Percentiles rank a stretch among this genome's conserved stretches.
These are phyloP conservation scores for Aureobasidium melanogenum DNA, from an alignment of 2,329 filamentous ascomycete genomes.

Conservation along the genomic window DNA sequence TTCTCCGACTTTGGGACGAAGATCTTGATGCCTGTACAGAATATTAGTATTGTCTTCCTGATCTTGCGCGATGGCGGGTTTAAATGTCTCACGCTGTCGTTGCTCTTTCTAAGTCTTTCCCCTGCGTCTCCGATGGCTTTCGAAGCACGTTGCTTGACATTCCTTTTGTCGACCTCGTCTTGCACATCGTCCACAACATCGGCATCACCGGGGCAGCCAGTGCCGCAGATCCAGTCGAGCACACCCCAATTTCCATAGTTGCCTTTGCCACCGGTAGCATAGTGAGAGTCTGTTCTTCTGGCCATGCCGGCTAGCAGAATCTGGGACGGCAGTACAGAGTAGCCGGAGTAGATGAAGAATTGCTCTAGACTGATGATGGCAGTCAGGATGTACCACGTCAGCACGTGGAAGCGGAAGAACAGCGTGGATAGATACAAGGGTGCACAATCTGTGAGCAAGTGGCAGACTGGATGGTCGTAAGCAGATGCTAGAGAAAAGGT, in stretches of 20 bases:
- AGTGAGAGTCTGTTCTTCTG: slow-evolving; percentile 50
- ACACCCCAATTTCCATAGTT: slow-evolving; percentile 55
- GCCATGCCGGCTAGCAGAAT: slow-evolving; percentile 52
- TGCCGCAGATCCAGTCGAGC: slow-evolving; percentile 54
- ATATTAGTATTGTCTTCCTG: neutral
- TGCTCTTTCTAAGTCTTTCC: slow-evolving; percentile 22
- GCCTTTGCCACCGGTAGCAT: slow-evolving; percentile 38
- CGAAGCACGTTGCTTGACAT: slow-evolving; percentile 35
- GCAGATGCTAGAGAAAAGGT: slow-evolving; percentile 56
- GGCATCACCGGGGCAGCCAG: slow-evolving; percentile 32
- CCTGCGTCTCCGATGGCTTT: slow-evolving; percentile 19
- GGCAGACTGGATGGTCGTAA: slow-evolving; percentile 59
- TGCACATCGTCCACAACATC: slow-evolving; percentile 47
- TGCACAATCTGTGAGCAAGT: slow-evolving; percentile 54
- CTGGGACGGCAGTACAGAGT: slow-evolving; percentile 50
- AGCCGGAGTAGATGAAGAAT: slow-evolving; percentile 58
- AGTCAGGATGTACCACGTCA: slow-evolving; percentile 62
- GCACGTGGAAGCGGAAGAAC: slow-evolving; percentile 58
- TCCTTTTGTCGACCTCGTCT: slow-evolving; percentile 48
- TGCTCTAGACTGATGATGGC: slow-evolving; percentile 58
- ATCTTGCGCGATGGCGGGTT: neutral
- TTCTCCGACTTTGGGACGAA: neutral
- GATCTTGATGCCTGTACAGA: neutral
- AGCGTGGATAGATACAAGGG: slow-evolving; percentile 59
- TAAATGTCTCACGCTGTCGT: neutral